A percentile compares a stretch with the other conserved stretches of the same genome.
phyloP scores from a whole-genome alignment of 306 rosid species.

The Aeschynomene evenia region DNA sequence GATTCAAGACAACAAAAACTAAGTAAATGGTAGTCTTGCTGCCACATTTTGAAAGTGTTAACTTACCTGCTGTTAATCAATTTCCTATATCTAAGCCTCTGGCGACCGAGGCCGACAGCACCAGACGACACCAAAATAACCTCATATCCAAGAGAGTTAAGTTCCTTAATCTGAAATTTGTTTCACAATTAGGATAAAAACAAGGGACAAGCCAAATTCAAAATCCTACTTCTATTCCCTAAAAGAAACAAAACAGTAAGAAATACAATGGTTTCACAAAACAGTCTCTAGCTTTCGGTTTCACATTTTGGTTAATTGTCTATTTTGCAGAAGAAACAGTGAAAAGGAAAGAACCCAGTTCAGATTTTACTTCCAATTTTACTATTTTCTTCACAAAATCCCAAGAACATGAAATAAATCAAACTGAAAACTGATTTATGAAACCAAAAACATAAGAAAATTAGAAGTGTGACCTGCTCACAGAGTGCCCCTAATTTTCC shows the following conservation, averaged over 20 bases:
- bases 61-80: conserved; percentile 84
- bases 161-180: conserved; percentile 75
- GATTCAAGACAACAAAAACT: neutral
- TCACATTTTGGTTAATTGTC: no score
- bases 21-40: neutral
- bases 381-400: no score
- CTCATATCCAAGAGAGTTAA: conserved; percentile 75
- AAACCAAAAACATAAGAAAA: neutral
- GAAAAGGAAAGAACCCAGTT: no score
- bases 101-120: conserved; percentile 99
- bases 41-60: neutral
- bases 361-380: no score
- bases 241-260: neutral
- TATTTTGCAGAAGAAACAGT: no score
- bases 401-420: no score
- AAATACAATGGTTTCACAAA: no score
- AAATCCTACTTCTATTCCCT: conserved; percentile 23
- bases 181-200: neutral
- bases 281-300: no score
- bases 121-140: conserved; percentile 94
- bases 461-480: conserved; percentile 62
- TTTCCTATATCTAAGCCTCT: conserved; percentile 80
- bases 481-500: conserved; percentile 81
- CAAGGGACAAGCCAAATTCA: neutral
- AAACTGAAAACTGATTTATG: no score